Evolutionary conservation across 306 rosid genomes (phyloP).

Genomic region (Psophocarpus tetragonolobus): DNA sequence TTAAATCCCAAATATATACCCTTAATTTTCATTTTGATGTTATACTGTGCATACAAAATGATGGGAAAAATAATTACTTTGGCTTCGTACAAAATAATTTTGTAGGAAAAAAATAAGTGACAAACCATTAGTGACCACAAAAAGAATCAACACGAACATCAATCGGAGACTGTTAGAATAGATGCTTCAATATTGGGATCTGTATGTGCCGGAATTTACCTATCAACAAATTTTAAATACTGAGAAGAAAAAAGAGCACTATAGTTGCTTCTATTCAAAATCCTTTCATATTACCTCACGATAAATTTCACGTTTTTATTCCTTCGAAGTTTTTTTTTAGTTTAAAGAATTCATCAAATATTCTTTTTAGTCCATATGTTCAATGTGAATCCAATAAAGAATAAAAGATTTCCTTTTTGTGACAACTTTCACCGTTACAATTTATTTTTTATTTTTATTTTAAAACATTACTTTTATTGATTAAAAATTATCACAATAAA

Average conservation of each 20-base stretch:
- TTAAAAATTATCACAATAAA: too few species aligned
- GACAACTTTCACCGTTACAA: too few species aligned
- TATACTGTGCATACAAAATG: not conserved
- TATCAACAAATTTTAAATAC: not conserved
- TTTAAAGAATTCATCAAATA: too few species aligned
- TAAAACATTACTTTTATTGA: too few species aligned
- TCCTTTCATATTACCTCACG: not conserved
- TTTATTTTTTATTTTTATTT: too few species aligned
- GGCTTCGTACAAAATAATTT: not conserved
- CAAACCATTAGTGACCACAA: not conserved
- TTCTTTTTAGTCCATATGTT: too few species aligned
- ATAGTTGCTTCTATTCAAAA: not conserved
- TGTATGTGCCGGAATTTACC: not conserved
- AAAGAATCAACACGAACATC: not conserved
- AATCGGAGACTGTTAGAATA: not conserved
- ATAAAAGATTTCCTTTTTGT: too few species aligned
- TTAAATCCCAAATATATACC: too few species aligned
- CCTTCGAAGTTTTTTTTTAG: too few species aligned
- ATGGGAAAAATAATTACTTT: not conserved
- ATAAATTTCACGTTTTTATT: too few species aligned
- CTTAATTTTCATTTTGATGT: not conserved
- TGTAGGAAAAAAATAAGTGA: not conserved
- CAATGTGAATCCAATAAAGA: too few species aligned
- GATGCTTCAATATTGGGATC: not conserved
- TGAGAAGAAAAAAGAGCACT: not conserved